Evolutionary conservation across 2,329 filamentous ascomycete genomes (phyloP).

Genomic region (Aspergillus sp.): DNA sequence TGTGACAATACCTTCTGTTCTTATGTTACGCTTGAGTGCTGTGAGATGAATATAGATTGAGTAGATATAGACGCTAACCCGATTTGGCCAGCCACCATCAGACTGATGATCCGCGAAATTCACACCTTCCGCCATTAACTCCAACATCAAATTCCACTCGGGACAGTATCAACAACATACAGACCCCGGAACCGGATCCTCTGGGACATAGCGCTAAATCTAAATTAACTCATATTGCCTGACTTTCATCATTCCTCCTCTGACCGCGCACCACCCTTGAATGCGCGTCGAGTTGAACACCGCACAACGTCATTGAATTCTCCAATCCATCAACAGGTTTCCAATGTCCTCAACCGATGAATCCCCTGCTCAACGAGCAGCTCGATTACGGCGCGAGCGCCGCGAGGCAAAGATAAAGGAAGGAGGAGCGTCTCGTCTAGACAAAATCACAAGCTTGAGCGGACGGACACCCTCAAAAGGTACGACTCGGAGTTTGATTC

Average conservation of each 20-base stretch:
- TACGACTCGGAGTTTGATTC: conserved; percentile 19
- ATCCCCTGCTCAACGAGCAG: conserved; percentile 51
- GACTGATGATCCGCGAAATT: conserved; percentile 7
- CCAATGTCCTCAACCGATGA: conserved; percentile 42
- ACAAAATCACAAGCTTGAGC: conserved; percentile 62
- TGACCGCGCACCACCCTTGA: neutral
- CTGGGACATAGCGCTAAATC: neutral
- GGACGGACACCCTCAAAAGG: conserved; percentile 48
- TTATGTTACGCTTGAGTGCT: neutral
- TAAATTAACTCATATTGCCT: neutral
- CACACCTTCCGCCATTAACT: neutral
- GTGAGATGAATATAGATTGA: neutral
- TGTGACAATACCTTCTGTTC: neutral
- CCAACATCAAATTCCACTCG: neutral
- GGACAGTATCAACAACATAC: neutral
- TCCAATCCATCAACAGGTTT: neutral
- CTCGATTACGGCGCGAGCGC: conserved; percentile 62
- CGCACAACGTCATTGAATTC: conserved; percentile 9
- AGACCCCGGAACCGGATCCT: neutral
- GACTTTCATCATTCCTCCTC: neutral
- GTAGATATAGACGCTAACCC: conserved; percentile 7
- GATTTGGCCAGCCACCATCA: conserved; percentile 1
- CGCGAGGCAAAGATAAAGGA: conserved; percentile 62
- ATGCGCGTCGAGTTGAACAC: neutral
- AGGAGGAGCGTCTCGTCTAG: conserved; percentile 58